Evolutionary conservation across 768 basidiomycete genomes (phyloP).

Genomic region (Suillus cothurnatus): DNA sequence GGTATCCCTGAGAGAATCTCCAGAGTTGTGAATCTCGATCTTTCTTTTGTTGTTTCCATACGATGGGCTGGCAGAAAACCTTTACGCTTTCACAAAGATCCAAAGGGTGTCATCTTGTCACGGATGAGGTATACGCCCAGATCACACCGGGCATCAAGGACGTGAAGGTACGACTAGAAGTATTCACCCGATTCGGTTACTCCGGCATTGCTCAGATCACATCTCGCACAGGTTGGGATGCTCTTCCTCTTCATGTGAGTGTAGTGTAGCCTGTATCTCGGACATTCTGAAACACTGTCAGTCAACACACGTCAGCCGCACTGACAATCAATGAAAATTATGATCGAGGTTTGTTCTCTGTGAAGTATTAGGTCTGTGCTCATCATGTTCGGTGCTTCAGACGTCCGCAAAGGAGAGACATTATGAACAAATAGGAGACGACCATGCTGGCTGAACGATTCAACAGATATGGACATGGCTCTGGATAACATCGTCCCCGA

Average conservation of each 20-base stretch:
- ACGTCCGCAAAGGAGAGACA: conserved; percentile 45
- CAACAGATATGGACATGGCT: conserved; percentile 91
- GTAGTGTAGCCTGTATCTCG: neutral
- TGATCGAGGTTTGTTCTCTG: conserved; percentile 59
- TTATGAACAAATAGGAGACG: conserved; percentile 4
- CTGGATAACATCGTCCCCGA: conserved; percentile 90
- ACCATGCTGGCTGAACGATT: conserved; percentile 37
- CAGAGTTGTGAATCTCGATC: neutral
- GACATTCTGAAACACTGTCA: conserved; percentile 36
- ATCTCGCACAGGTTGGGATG: conserved; percentile 70
- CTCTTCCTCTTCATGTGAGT: conserved; percentile 85
- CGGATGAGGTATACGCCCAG: conserved; percentile 67
- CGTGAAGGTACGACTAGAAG: conserved; percentile 53
- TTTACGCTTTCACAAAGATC: conserved; percentile 59
- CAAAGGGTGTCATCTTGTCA: conserved; percentile 84
- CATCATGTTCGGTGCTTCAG: conserved; percentile 21
- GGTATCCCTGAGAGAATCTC: neutral
- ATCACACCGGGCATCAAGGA: conserved; percentile 70
- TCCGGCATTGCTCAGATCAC: neutral
- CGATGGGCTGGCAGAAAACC: conserved; percentile 90
- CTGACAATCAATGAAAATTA: conserved; percentile 89
- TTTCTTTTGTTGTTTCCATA: neutral
- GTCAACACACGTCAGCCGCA: conserved; percentile 78
- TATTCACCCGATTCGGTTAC: neutral
- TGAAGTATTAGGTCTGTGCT: conserved; percentile 2